phyloP scores from a whole-genome alignment of 345 rosid genomes.

The Salix dunnii region DNA sequence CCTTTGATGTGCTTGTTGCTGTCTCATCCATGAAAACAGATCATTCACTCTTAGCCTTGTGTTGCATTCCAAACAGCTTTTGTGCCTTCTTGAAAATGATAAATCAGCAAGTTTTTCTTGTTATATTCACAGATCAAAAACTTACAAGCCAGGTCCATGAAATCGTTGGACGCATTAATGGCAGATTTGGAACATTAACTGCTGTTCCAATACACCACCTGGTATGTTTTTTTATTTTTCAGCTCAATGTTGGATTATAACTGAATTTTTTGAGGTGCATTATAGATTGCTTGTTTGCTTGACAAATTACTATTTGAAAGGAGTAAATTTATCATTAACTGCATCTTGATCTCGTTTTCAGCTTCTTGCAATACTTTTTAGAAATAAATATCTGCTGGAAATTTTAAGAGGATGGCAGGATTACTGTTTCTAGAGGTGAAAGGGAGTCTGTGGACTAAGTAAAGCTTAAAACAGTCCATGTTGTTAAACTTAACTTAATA shows the following conservation, averaged over 20 bases:
- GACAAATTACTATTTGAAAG: not conserved
- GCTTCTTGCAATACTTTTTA: not conserved
- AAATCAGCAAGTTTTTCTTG: not conserved
- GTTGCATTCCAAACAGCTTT: not conserved
- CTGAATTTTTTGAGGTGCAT: not conserved
- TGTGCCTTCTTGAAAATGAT: not conserved
- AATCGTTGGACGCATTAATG: conserved; percentile 98
- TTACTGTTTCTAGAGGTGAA: no score
- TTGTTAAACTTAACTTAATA: no score
- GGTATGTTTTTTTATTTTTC: conserved; percentile 46
- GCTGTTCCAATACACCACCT: conserved; percentile 95
- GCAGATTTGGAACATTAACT: conserved; percentile 94
- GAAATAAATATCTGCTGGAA: not conserved
- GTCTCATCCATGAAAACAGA: not conserved
- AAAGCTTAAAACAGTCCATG: no score
- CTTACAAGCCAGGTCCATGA: conserved; percentile 99
- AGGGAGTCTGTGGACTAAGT: no score
- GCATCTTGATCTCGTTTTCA: not conserved
- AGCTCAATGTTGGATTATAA: not conserved
- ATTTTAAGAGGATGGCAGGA: no score
- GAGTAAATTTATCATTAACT: not conserved
- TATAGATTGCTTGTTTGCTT: not conserved
- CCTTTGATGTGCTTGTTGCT: not conserved
- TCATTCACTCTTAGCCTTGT: conserved; percentile 2
- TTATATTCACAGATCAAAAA: conserved; percentile 66